Percentiles rank a stretch among this genome's conserved stretches.
Evolutionary conservation across 225 moss, liverwort and hornwort genomes (phyloP).

Genomic region (Rhytidiadelphus loreus): DNA sequence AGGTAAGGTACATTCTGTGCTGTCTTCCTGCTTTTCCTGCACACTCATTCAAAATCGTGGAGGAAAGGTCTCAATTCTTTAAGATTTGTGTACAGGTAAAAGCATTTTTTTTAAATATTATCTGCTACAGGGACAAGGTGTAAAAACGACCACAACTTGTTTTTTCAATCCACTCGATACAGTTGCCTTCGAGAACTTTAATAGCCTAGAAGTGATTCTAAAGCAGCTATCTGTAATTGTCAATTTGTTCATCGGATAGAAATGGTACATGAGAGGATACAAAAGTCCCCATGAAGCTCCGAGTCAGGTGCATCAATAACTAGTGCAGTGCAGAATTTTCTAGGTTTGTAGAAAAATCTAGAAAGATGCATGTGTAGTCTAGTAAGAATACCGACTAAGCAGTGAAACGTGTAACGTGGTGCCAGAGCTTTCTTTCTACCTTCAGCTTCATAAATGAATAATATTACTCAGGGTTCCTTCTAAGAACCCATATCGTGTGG

Average conservation of each 20-base stretch:
- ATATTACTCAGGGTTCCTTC: conserved; percentile 3
- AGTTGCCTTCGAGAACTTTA: neutral
- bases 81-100: neutral
- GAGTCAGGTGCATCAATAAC: neutral
- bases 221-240: neutral
- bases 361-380: neutral
- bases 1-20: neutral
- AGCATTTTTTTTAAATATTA: neutral
- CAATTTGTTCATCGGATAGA: neutral
- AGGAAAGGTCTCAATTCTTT: neutral
- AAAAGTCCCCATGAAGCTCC: neutral
- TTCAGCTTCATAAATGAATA: conserved; percentile 3
- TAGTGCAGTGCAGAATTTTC: neutral
- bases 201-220: neutral
- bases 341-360: neutral
- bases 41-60: neutral
- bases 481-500: neutral
- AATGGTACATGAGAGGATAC: neutral
- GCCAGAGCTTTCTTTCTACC: neutral
- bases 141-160: neutral
- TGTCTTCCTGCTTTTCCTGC: neutral
- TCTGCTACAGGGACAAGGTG: neutral
- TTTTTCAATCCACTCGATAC: neutral
- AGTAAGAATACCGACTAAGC: neutral
- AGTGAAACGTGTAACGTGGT: neutral